Evolutionary conservation across 1,284 basidiomycete genomes (phyloP).

Genomic region (Puccinia polysora): DNA sequence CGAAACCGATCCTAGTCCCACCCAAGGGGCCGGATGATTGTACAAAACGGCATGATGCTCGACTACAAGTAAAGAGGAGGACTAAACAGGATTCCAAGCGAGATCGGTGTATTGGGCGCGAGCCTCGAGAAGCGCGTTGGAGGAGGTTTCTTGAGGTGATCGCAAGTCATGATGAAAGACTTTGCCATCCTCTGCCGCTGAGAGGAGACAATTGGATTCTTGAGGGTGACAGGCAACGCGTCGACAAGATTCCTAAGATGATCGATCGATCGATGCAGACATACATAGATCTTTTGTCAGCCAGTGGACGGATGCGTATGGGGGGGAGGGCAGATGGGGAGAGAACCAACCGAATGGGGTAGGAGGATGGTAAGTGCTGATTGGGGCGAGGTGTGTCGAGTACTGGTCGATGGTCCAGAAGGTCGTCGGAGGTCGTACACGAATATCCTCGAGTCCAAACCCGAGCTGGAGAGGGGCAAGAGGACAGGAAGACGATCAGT

Average conservation of each 20-base stretch:
- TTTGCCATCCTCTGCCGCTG: conserved; percentile 28
- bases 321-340: not conserved
- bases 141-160: not conserved
- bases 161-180: conserved; percentile 20
- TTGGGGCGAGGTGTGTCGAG: not conserved
- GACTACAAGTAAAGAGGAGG: not conserved
- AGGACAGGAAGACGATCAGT: not conserved
- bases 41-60: too few species aligned
- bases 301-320: not conserved
- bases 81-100: conserved; percentile 30
- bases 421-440: conserved; percentile 15
- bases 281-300: not conserved
- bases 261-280: not conserved
- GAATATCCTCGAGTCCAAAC: conserved; percentile 34
- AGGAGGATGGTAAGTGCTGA: conserved; percentile 13
- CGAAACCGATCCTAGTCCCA: too few species aligned
- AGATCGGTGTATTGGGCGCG: conserved; percentile 24
- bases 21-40: too few species aligned
- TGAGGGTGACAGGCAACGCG: conserved; percentile 33
- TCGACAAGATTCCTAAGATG: conserved; percentile 24
- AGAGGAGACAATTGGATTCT: conserved; percentile 5
- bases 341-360: conserved; percentile 12
- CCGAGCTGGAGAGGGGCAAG: not conserved
- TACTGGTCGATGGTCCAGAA: not conserved
- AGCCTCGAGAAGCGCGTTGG: not conserved